A percentile compares a stretch with the other conserved stretches of the same genome.
Conservation (phyloP, 2,329 filamentous ascomycete species). For the Fusarium papillatum region DNA sequence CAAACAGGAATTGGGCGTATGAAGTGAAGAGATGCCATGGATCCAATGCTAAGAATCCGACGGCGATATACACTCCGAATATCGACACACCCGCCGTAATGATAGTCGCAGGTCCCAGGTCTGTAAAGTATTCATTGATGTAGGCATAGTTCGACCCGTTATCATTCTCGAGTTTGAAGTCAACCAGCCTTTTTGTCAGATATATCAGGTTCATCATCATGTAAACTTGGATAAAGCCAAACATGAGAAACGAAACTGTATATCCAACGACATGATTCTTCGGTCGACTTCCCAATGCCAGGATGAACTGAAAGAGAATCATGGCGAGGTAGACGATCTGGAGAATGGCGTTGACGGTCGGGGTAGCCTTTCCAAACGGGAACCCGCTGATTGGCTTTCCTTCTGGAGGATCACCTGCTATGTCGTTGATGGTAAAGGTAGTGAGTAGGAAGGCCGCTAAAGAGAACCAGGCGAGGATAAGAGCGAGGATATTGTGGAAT, state of each 20-base stretch:
- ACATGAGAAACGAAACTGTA: slow-evolving; percentile 17
- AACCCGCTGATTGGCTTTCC: background rate
- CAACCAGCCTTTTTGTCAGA: background rate
- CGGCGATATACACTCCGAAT: background rate
- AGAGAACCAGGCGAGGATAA: slow-evolving; percentile 26
- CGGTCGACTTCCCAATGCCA: slow-evolving; percentile 15
- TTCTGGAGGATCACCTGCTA: slow-evolving; percentile 8
- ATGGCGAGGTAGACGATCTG: slow-evolving; percentile 14
- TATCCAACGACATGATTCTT: slow-evolving; percentile 7
- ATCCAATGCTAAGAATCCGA: background rate
- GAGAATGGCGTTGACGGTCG: background rate
- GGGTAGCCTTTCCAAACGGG: slow-evolving; percentile 25
- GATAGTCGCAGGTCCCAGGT: background rate
- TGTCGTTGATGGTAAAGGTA: slow-evolving; percentile 18
- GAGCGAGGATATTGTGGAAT: slow-evolving; percentile 6
- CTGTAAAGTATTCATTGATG: slow-evolving; percentile 9
- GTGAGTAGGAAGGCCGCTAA: slow-evolving; percentile 6
- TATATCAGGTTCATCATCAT: slow-evolving; percentile 10
- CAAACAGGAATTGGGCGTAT: no score
- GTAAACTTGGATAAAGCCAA: slow-evolving; percentile 15
- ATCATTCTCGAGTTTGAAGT: background rate
- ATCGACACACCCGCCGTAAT: background rate
- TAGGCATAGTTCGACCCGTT: slow-evolving; percentile 9
- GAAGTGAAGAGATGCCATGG: slow-evolving; percentile 2
- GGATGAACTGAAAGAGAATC: slow-evolving; percentile 19